Evolutionary conservation across 2,329 filamentous ascomycete species (phyloP), one percentile per base, ranked within the genome.

Genomic region (Exophiala sideris): DNA sequence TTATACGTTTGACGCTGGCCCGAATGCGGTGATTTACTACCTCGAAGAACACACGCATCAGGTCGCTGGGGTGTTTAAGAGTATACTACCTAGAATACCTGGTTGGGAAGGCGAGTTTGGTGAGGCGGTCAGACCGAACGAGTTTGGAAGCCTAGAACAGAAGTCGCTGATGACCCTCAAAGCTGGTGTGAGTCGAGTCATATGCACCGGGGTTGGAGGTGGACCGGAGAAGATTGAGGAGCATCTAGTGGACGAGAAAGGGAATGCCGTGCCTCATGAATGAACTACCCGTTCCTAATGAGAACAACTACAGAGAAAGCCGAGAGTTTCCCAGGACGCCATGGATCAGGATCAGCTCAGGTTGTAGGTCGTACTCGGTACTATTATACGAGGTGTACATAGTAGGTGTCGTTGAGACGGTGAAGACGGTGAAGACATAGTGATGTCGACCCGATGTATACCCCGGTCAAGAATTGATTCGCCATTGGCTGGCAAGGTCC

Each of bases 11-110:
- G 94, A 99, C 68, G 94, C 94, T 0, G 94, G 94, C 48, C 94
- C 94, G 50, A 99, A 99, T 73, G 91, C 91, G 38, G 95, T 99
- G 47, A 84, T 99, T 47, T 99, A 99, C 78, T 97, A 95, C 68
- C 81, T 91, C 38, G 88, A 91, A 68, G 80, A 91, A 76, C 82
- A 95, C 63, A 80, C 85, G 59, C 79, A 80, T 39, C 72, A 80
- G 2, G 86, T 97, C 3, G 83, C 91, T 0, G 91, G 91, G 7
- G 82, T 85, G 0, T 88, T 99, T 73, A 88, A 89, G 75, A 75
- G 76, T 36, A 77, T 88, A 14, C 36, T 97, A 84, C 69, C 77
- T 75, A 58, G 80, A 58, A 77, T 71, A 2, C 70, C 71, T 16
- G 72, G 78, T 54, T 61, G 79, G 79, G 63, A 77, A 85, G 52